These are phyloP conservation scores for Termitomyces sp. DNA, from an alignment of 768 basidiomycete genomes.

Conservation along the genomic window DNA sequence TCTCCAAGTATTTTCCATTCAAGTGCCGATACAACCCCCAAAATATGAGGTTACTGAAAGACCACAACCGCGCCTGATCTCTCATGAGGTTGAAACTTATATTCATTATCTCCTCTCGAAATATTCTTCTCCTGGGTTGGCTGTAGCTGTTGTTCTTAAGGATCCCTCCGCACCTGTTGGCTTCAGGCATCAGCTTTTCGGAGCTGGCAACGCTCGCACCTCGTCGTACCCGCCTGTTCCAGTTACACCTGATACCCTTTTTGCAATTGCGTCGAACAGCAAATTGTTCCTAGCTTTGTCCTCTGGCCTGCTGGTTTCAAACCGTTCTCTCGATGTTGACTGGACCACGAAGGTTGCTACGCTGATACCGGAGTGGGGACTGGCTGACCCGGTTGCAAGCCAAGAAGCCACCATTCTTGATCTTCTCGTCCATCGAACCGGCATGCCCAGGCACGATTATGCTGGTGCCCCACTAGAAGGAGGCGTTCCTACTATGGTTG, in stretches of 20 bases:
- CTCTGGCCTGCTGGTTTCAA: conserved; percentile 32
- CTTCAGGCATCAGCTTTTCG: conserved; percentile 33
- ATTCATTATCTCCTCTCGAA: conserved; percentile 18
- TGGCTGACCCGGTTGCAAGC: conserved; percentile 32
- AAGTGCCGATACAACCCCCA: background rate
- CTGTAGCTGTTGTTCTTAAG: conserved; percentile 32
- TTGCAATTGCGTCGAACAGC: conserved; percentile 39
- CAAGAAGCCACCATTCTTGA: conserved; percentile 31
- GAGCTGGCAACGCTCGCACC: conserved; percentile 28
- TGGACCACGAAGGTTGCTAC: conserved; percentile 32
- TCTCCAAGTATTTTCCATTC: background rate
- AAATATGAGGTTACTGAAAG: background rate
- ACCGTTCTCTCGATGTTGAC: conserved; percentile 27
- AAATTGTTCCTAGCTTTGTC: conserved; percentile 34
- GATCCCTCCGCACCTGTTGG: conserved; percentile 22
- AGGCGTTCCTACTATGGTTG: conserved; percentile 30
- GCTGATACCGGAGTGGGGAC: conserved; percentile 33
- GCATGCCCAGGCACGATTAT: conserved; percentile 38
- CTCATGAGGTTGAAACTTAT: conserved; percentile 4
- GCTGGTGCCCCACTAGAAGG: conserved; percentile 25
- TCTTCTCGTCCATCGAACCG: conserved; percentile 37
- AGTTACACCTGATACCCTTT: conserved; percentile 36
- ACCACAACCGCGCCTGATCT: background rate
- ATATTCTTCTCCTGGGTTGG: conserved; percentile 35
- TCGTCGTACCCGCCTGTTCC: conserved; percentile 17